A percentile compares a stretch with the other conserved stretches of the same genome.
Conservation (phyloP, 108 stramenopile species). For the Parietichytrium sp. region DNA sequence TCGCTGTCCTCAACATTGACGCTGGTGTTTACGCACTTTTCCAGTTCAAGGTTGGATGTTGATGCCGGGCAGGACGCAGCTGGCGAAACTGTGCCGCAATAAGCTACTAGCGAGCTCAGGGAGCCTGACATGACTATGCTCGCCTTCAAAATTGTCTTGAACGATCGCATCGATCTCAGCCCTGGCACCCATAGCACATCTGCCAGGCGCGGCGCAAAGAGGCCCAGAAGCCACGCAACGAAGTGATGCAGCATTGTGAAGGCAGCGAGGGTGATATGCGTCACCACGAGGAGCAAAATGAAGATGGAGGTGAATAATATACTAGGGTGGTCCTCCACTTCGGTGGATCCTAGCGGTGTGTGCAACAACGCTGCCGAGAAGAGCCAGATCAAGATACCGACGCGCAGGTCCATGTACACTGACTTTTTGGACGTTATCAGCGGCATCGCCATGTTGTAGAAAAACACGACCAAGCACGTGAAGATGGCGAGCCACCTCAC, state of each 20-base stretch:
- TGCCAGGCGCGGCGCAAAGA: neutral
- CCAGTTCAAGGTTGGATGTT: neutral
- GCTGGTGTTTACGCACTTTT: neutral
- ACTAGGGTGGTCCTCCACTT: slow-evolving; percentile 17
- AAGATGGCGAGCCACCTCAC: slow-evolving; percentile 15
- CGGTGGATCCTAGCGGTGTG: neutral
- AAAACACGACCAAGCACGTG: neutral
- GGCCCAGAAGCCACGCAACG: neutral
- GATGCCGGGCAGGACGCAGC: neutral
- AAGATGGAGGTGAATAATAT: slow-evolving; percentile 7
- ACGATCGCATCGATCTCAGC: slow-evolving; percentile 11
- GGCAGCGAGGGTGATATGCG: slow-evolving; percentile 16
- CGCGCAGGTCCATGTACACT: too few relatives aligned
- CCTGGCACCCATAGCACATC: slow-evolving; percentile 31
- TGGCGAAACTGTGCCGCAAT: slow-evolving; percentile 19
- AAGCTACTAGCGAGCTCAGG: neutral
- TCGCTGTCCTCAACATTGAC: neutral
- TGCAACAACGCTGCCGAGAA: slow-evolving; percentile 6
- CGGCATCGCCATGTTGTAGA: neutral
- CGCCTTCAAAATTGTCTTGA: slow-evolving; percentile 9
- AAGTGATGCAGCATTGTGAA: slow-evolving; percentile 22
- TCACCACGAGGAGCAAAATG: slow-evolving; percentile 2
- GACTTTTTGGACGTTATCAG: neutral
- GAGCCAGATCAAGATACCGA: slow-evolving; percentile 29
- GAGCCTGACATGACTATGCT: neutral